Base-by-base conservation (phyloP, 495 filamentous ascomycete species). In the Lepidopterella palustris region DNA sequence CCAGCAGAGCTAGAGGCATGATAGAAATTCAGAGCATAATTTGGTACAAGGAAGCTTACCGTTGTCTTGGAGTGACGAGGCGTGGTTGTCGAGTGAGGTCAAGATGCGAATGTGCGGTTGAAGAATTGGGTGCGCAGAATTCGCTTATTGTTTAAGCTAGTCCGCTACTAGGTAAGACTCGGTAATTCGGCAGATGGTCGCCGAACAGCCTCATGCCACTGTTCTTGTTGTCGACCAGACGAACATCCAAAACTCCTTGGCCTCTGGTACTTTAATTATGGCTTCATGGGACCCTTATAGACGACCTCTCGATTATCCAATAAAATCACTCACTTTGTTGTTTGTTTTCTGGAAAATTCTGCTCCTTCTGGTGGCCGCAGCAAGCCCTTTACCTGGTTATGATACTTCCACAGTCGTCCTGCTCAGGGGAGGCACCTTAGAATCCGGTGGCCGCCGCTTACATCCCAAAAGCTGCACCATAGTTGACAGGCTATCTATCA, bases 341-440 rank as follows among this genome's bases (percentile, higher is more conserved):
- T 70, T 65, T 32, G 8, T 64, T 60, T 31, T 72, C 1, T 97
- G 90, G 90, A 97, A 97, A 72, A 49, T 76, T 5, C 65, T 95
- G 21, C 73, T 97, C 24, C 73, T 92, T 35, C 57, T 80, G 24
- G 74, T 93, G 51, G 82, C 86, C 32, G 65, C 81, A 47, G 70
- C 74, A 48, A 82, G 80, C 62, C 87, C 91, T 20, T 85, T 88
- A 9, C 79, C 79, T 6, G 86, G 89, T 32, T 98, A 98, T 73
- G 93, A 98, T 70, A 95, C 90, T 13, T 97, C 93, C 25, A 88
- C 84, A 25, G 76, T 76, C 8, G 78, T 95, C 31, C 66, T 90
- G n/a, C 40, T 58, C 8, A 55, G 49, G 45, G 18, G 13, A 45
- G 25, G 23, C 27, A 32, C 24, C 50, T 6, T 27, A 15, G 1